These are phyloP conservation scores for Dioscorea dumetorum DNA, from an alignment of 106 monocot genomes.

Conservation along the genomic window DNA sequence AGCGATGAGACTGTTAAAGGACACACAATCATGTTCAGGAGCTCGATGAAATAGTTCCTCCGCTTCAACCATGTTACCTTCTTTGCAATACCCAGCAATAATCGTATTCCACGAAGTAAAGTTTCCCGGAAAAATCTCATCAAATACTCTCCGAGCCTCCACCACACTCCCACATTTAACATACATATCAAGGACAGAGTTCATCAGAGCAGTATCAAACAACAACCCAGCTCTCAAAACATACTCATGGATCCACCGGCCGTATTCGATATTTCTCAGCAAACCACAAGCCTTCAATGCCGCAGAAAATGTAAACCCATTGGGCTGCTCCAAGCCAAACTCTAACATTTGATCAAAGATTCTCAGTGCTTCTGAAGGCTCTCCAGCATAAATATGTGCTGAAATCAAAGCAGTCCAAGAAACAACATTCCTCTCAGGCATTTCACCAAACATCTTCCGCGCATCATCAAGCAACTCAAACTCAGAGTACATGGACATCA, in stretches of 20 bases:
- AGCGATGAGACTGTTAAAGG: constrained; percentile 64
- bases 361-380: constrained; percentile 39
- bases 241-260: constrained; percentile 45
- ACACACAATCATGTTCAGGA: constrained; percentile 40
- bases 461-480: constrained; percentile 29
- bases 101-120: constrained; percentile 62
- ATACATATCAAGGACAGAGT: constrained; percentile 73
- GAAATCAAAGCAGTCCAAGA: constrained; percentile 80
- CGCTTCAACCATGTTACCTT: constrained; percentile 35
- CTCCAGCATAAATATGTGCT: constrained; percentile 22
- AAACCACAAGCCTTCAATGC: constrained; percentile 63
- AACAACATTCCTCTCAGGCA: constrained; percentile 53
- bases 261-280: constrained; percentile 37
- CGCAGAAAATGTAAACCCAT: constrained; percentile 39
- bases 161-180: constrained; percentile 42
- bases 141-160: constrained; percentile 57
- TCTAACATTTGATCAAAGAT: constrained; percentile 44
- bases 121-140: constrained; percentile 20
- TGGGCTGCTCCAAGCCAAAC: constrained; percentile 27
- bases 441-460: constrained; percentile 49
- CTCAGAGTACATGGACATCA: constrained; percentile 44
- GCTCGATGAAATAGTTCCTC: constrained; percentile 43
- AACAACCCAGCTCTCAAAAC: constrained; percentile 6
- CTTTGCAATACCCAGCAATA: constrained; percentile 46
- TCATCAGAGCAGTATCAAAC: constrained; percentile 55